These are phyloP conservation scores for Begonia loranthoides DNA, from an alignment of 306 rosid genomes.

Conservation along the genomic window DNA sequence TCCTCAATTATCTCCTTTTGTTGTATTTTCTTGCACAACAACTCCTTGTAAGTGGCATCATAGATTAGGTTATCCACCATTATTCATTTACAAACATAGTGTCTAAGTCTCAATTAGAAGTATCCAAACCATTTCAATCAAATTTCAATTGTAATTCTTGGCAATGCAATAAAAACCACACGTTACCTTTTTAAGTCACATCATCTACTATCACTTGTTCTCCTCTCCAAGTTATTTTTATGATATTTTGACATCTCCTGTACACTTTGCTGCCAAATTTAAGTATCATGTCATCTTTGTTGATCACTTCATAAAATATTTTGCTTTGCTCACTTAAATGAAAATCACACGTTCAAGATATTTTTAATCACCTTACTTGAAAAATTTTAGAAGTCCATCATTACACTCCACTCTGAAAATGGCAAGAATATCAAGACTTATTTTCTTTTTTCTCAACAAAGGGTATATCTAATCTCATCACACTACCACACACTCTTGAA, in stretches of 20 bases:
- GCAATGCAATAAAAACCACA: constrained; percentile 4
- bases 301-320: neutral
- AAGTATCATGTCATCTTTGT: constrained; percentile 3
- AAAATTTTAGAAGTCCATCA: neutral
- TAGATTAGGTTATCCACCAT: neutral
- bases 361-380: neutral
- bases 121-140: neutral
- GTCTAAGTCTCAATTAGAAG: neutral
- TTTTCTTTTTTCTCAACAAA: neutral
- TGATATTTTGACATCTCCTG: neutral
- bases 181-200: neutral
- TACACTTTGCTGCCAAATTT: neutral
- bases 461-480: neutral
- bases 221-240: constrained; percentile 1
- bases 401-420: neutral
- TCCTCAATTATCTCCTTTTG: neutral
- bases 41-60: neutral
- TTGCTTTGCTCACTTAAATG: neutral
- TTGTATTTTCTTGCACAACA: neutral
- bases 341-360: neutral
- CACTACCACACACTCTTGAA: neutral
- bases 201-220: neutral
- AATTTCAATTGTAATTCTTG: neutral
- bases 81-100: neutral
- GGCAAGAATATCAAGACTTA: neutral